Percentiles rank a stretch among this genome's conserved stretches.
These are phyloP conservation scores for Amanita rubescens DNA, from an alignment of 768 basidiomycete species.

Conservation along the genomic window DNA sequence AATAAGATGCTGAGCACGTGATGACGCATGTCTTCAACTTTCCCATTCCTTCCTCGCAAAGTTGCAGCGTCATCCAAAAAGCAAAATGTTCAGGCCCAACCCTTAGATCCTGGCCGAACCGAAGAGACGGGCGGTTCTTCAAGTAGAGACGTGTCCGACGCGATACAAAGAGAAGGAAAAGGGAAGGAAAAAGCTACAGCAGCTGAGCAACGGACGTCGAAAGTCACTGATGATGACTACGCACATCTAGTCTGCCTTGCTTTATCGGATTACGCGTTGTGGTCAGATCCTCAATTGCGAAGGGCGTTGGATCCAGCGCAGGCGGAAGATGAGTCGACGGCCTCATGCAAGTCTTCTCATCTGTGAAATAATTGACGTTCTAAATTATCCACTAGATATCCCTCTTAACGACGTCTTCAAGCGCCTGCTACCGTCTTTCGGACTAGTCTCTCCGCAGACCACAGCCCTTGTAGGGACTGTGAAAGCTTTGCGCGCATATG, in stretches of 20 bases:
- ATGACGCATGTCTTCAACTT: slow-evolving; percentile 3
- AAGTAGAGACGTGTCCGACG: background rate
- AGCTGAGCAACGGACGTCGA: background rate
- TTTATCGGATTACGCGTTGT: slow-evolving; percentile 65
- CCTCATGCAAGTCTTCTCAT: background rate
- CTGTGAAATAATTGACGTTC: background rate
- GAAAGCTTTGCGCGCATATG: slow-evolving; percentile 51
- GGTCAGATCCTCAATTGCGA: slow-evolving; percentile 51
- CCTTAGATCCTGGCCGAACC: background rate
- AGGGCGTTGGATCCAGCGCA: slow-evolving; percentile 32
- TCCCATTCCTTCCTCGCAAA: slow-evolving; percentile 6
- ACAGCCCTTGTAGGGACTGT: slow-evolving; percentile 41
- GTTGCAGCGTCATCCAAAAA: background rate
- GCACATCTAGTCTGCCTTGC: slow-evolving; percentile 47
- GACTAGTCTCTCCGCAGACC: slow-evolving; percentile 14
- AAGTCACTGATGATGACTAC: slow-evolving; percentile 34
- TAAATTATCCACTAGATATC: slow-evolving; percentile 36
- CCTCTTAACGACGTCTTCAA: slow-evolving; percentile 48
- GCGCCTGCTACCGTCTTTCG: slow-evolving; percentile 29
- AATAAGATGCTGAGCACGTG: background rate
- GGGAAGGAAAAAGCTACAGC: slow-evolving; percentile 13
- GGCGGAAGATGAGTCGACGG: slow-evolving; percentile 16
- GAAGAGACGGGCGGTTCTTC: background rate
- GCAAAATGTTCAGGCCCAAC: background rate
- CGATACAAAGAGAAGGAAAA: background rate